Conservation (phyloP, 2,329 filamentous ascomycete genomes). For the Penicillium aurantiogriseum region DNA sequence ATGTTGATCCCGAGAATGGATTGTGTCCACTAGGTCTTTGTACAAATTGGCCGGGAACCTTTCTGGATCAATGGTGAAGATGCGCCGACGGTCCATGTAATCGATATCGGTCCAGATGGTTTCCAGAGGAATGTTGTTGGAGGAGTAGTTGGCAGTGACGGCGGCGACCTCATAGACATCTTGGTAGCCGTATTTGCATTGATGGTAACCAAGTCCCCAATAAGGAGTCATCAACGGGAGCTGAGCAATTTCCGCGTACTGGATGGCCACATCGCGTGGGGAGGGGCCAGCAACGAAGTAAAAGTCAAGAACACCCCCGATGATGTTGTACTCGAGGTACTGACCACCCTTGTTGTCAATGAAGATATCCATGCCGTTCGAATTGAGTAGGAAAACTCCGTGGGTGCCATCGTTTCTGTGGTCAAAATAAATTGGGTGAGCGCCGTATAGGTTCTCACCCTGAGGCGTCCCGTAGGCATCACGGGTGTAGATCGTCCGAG, state of each 20-base stretch:
- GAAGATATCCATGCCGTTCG: conserved; percentile 68
- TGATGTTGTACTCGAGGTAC: conserved; percentile 70
- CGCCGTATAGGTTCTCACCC: conserved; percentile 63
- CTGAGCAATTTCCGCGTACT: conserved; percentile 52
- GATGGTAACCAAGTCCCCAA: conserved; percentile 57
- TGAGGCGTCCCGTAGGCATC: conserved; percentile 59
- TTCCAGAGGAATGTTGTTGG: conserved; percentile 40
- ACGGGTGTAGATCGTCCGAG: conserved; percentile 62
- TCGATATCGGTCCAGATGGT: conserved; percentile 47
- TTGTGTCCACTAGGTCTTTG: conserved; percentile 60
- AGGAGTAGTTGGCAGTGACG: conserved; percentile 42
- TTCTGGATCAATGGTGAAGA: conserved; percentile 41
- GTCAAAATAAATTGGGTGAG: conserved; percentile 67
- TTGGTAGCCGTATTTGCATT: conserved; percentile 63
- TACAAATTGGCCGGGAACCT: conserved; percentile 34
- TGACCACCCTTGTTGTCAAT: conserved; percentile 58
- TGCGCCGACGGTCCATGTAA: conserved; percentile 38
- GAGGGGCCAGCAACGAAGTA: conserved; percentile 58
- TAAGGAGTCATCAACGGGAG: conserved; percentile 58
- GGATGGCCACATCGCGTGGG: conserved; percentile 52
- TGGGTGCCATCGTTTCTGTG: conserved; percentile 56
- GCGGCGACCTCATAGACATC: conserved; percentile 46
- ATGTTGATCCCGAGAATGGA: conserved; percentile 65
- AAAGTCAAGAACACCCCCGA: conserved; percentile 69
- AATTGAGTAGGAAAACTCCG: conserved; percentile 65